Percentiles rank a stretch among this genome's conserved stretches.
phyloP scores from a whole-genome alignment of 495 filamentous ascomycete species.

The Tuber calosporum region DNA sequence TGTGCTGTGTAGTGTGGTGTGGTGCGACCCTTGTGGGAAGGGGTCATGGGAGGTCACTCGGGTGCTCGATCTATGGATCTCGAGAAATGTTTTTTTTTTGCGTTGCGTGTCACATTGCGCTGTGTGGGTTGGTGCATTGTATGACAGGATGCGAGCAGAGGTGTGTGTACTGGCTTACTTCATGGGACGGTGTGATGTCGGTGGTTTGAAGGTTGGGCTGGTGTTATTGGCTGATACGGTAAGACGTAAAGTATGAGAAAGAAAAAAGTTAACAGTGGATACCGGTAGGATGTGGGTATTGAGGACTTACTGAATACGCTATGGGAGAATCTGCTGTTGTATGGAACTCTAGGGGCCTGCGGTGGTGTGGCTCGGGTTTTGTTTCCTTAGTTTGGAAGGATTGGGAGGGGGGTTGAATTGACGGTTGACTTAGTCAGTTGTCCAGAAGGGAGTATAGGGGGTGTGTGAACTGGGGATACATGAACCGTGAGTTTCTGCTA shows the following conservation, averaged over 20 bases:
- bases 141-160: neutral
- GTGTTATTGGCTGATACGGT: neutral
- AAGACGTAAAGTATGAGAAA: neutral
- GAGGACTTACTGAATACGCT: too few relatives aligned
- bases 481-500: neutral
- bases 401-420: too few relatives aligned
- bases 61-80: neutral
- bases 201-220: neutral
- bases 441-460: too few relatives aligned
- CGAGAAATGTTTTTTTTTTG: neutral
- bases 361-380: too few relatives aligned
- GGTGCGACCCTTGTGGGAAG: neutral
- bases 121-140: neutral
- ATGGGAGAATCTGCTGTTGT: too few relatives aligned
- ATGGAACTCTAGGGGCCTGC: too few relatives aligned
- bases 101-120: neutral
- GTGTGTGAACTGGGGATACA: neutral
- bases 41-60: neutral
- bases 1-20: neutral
- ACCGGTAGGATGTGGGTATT: neutral
- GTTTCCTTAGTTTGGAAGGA: too few relatives aligned
- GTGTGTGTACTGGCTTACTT: neutral
- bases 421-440: too few relatives aligned
- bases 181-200: neutral
- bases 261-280: neutral